Conservation (phyloP, 306 rosid genomes). For the Fagus crenata region DNA sequence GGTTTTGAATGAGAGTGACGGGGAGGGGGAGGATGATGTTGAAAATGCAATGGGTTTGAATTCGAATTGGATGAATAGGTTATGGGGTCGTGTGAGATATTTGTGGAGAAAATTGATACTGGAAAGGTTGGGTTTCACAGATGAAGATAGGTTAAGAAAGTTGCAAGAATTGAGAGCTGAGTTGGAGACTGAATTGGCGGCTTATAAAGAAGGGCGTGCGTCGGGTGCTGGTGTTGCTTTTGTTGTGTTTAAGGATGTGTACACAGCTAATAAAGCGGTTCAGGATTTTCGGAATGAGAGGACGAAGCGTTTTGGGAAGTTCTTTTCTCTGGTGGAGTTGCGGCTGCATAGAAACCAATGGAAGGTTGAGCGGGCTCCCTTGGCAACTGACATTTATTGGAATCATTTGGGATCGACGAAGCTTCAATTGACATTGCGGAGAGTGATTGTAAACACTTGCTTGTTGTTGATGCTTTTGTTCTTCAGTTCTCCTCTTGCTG, state of each 20-base stretch:
- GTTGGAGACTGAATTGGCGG: conserved; percentile 79
- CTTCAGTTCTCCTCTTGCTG: conserved; percentile 94
- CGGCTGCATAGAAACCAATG: conserved; percentile 85
- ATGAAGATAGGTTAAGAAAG: conserved; percentile 69
- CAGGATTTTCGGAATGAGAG: conserved; percentile 88
- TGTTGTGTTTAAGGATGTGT: conserved; percentile 90
- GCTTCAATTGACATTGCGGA: conserved; percentile 61
- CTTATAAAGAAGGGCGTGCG: conserved; percentile 81
- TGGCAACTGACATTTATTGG: conserved; percentile 94
- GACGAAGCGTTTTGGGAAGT: conserved; percentile 75
- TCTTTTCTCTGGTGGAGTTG: conserved; percentile 77
- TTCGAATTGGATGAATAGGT: neutral
- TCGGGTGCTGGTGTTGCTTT: conserved; percentile 88
- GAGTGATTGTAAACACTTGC: conserved; percentile 80
- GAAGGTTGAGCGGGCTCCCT: conserved; percentile 97
- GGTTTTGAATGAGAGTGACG: conserved; percentile 42
- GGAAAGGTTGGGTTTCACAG: conserved; percentile 64
- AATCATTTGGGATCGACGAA: conserved; percentile 82
- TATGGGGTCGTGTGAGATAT: neutral
- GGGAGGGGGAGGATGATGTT: conserved; percentile 4
- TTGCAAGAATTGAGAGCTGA: conserved; percentile 80
- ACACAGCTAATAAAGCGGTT: conserved; percentile 89
- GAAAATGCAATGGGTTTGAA: conserved; percentile 19
- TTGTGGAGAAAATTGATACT: conserved; percentile 3
- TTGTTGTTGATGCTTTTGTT: conserved; percentile 74